Evolutionary conservation across 176 grass and related monocot genomes (phyloP), one percentile per base, ranked within the genome.

Genomic region (Aegilops speltoides): DNA sequence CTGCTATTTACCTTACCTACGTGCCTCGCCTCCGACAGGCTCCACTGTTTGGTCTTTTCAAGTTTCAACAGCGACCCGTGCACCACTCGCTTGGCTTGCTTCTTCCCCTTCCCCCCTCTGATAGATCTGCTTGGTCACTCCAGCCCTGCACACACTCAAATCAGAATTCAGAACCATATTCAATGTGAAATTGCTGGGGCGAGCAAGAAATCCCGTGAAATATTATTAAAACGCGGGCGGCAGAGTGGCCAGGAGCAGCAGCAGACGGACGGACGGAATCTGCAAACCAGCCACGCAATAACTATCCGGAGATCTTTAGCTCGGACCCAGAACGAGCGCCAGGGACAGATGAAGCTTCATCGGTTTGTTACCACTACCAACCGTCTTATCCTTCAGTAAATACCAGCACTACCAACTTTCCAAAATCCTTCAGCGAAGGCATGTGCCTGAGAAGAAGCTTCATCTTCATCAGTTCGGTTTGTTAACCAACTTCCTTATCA

Each of bases 1-100:
- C 22, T 10, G 7, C 20, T n/a, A 13, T 20, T 4, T 33, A 13
- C 29, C 34, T 4, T 33, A 13, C 29, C 29, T 34, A 20, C 65
- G 65, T 70, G 20, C 33, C 19, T 70, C 32, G 8, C n/a, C 8
- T 6, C 57, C 48, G 5, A 23, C 37, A 17, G 40, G 8, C 56
- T 64, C 77, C 66, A 33, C 67, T 14, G 85, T 62, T 73, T 70
- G 48, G 77, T 81, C 78, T 81, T 43, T 43, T 43, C 37, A 38
- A 38, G 37, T 81, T 65, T 81, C 67, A 32, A 20, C 17, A 74
- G 68, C 8, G 10, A 3, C 77, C 48, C 65, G 61, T 25, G 22
- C 23, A 25, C 64, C 25, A 72, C 66, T 72, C 7, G 26, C 64
- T 78, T 20, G 33, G 33, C 32, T 25, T 10, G 3, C 57, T 61